Evolutionary conservation across 1,139 yeast genomes (phyloP).

Genomic region (Candida albicans): DNA sequence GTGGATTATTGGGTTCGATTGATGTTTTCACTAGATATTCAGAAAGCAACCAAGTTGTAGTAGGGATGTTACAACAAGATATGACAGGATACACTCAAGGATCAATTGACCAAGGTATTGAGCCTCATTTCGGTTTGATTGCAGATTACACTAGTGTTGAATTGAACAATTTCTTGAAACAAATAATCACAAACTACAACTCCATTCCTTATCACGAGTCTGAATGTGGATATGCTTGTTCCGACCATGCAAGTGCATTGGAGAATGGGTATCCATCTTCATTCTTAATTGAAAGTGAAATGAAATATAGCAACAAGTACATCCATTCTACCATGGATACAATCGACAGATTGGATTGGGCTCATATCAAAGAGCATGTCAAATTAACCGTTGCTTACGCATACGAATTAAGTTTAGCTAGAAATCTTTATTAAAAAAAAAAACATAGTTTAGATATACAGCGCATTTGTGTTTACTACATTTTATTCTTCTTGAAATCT

Average conservation of each 20-base stretch:
- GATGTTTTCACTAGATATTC: conserved; percentile 68
- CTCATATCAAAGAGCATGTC: conserved; percentile 76
- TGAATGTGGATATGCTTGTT: conserved; percentile 87
- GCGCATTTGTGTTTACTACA: no score
- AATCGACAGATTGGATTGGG: conserved; percentile 71
- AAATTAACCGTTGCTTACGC: conserved; percentile 72
- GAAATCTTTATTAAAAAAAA: conserved; percentile 9
- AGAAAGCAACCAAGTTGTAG: conserved; percentile 49
- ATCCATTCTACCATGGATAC: conserved; percentile 83
- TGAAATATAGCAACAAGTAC: conserved; percentile 61
- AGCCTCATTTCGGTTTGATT: conserved; percentile 77
- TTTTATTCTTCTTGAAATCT: no score
- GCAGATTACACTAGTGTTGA: conserved; percentile 66
- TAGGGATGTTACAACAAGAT: conserved; percentile 90
- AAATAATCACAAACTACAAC: conserved; percentile 61
- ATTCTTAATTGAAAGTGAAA: conserved; percentile 75
- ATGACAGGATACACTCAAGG: conserved; percentile 85
- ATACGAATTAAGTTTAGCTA: conserved; percentile 57
- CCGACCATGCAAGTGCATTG: conserved; percentile 87
- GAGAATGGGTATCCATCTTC: conserved; percentile 83
- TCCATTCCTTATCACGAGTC: conserved; percentile 71
- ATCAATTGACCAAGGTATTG: conserved; percentile 53
- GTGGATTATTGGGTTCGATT: conserved; percentile 84
- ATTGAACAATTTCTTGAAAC: conserved; percentile 63
- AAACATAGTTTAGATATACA: no score